phyloP scores from a whole-genome alignment of 2,329 filamentous ascomycete species.

The Epichloe brachyelytri region DNA sequence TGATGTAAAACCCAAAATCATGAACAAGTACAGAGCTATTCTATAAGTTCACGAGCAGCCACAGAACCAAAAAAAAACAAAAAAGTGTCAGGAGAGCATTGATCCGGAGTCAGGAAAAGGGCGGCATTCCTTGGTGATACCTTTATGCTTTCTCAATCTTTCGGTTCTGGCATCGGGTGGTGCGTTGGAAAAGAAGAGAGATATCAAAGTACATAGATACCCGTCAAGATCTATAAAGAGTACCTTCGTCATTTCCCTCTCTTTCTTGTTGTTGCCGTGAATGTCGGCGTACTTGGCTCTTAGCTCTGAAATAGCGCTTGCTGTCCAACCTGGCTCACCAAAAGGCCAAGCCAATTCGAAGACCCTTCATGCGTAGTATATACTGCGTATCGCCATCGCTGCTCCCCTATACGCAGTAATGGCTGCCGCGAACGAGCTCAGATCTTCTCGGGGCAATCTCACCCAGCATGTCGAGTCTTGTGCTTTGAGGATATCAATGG shows the following conservation, averaged over 20 bases:
- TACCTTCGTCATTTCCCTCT: constrained; percentile 9
- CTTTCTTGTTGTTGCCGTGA: constrained; percentile 2
- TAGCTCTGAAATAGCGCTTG: constrained; percentile 32
- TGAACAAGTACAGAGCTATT: background rate
- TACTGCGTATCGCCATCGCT: constrained; percentile 29
- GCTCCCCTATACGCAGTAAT: constrained; percentile 49
- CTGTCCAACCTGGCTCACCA: constrained; percentile 34
- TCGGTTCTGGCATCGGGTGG: constrained; percentile 1
- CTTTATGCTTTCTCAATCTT: background rate
- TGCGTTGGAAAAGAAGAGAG: background rate
- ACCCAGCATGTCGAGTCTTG: constrained; percentile 47
- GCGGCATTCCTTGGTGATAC: constrained; percentile 2
- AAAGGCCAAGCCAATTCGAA: constrained; percentile 50
- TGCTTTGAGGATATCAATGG: constrained; percentile 57
- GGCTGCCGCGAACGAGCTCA: constrained; percentile 48
- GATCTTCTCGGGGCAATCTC: constrained; percentile 48
- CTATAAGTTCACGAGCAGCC: background rate
- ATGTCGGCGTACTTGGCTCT: constrained; percentile 6
- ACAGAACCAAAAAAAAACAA: too few relatives aligned
- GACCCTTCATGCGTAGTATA: constrained; percentile 41
- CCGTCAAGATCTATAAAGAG: constrained; percentile 3
- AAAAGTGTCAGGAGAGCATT: constrained; percentile 3
- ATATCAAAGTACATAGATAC: constrained; percentile 8
- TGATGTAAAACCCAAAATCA: constrained; percentile 41
- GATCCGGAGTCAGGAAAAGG: constrained; percentile 7